phyloP scores from a whole-genome alignment of 2,329 filamentous ascomycete species.

The Fusarium newnesense region DNA sequence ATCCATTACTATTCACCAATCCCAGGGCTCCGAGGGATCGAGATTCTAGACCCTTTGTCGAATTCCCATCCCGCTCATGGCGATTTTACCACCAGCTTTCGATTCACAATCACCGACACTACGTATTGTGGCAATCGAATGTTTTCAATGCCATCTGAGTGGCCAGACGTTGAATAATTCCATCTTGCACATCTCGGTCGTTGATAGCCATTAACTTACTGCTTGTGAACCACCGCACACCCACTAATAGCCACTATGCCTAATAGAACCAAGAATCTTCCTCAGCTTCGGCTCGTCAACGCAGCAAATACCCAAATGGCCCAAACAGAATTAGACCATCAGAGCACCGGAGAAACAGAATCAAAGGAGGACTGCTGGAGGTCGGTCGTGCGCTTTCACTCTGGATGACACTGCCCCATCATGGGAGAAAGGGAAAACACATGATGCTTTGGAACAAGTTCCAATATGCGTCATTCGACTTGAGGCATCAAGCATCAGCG shows the following conservation, averaged over 20 bases:
- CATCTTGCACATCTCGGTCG: slow-evolving; percentile 1
- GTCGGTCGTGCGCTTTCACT: neutral
- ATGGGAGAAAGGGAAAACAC: slow-evolving; percentile 8
- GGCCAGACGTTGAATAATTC: neutral
- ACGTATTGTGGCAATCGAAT: neutral
- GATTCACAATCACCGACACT: slow-evolving; percentile 9
- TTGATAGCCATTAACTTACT: neutral
- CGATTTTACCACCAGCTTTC: slow-evolving; percentile 23
- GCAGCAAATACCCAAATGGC: neutral
- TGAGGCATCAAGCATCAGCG: slow-evolving; percentile 12
- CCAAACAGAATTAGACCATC: slow-evolving; percentile 7
- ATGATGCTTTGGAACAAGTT: slow-evolving; percentile 26
- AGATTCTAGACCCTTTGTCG: slow-evolving; percentile 32
- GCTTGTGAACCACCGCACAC: neutral
- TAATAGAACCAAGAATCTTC: neutral
- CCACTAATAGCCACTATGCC: neutral
- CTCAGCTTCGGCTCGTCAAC: neutral
- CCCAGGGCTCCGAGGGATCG: slow-evolving; percentile 28
- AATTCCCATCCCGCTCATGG: slow-evolving; percentile 41
- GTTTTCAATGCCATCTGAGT: neutral
- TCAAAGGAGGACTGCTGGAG: neutral
- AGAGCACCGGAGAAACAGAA: slow-evolving; percentile 2
- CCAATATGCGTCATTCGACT: slow-evolving; percentile 26
- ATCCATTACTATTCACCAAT: slow-evolving; percentile 16
- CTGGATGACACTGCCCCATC: slow-evolving; percentile 9